Base-by-base conservation (phyloP, 345 rosid species). In the Linum trigynum region DNA sequence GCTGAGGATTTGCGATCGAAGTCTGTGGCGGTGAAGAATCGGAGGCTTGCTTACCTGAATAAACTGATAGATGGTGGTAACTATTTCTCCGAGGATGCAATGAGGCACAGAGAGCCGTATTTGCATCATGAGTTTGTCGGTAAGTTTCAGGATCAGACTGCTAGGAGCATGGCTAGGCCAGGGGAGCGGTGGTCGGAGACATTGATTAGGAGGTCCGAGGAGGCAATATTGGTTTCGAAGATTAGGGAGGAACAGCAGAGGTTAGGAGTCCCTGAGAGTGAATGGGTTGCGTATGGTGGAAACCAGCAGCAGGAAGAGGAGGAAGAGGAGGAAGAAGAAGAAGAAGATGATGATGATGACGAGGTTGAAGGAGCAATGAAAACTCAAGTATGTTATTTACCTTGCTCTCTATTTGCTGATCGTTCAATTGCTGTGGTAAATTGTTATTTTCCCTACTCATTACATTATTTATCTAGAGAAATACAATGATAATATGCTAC, bases 151-250 rank as follows among this genome's bases (percentile, higher is more conserved):
- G 97, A 90, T 77, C 76, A 68, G 63, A 78, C 71, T 74, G 86
- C 83, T 11, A 80, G 96, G 78, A 72, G 79, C 36, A 88, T 92
- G 99, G 97, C 97, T 3, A 78, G 90, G 75, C 97, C 95, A 0
- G 98, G 99, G 58, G 97, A 90, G 73, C 76, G 92, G 53, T 92
- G 96, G 99, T 90, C 99, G 0, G 97, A 92, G 75, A 90, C 96
- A 0, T 79, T 92, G 82, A 79, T 92, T 84, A 85, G 98, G 81
- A 76, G 96, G 71, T 75, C 80, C 0, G 98, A 90, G 72, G 96
- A 92, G 70, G 96, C 96, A 0, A 67, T 79, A 61, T 72, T 92
- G 83, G 85, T 88, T 69, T 65, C 86, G 7, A 75, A 84, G 81
- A 90, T 92, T 68, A 82, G 99, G 69, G 95, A 76, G 65, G 92